A percentile compares a stretch with the other conserved stretches of the same genome.
phyloP scores from a whole-genome alignment of 2,329 filamentous ascomycete genomes.

The Trematosphaeria pertusa region DNA sequence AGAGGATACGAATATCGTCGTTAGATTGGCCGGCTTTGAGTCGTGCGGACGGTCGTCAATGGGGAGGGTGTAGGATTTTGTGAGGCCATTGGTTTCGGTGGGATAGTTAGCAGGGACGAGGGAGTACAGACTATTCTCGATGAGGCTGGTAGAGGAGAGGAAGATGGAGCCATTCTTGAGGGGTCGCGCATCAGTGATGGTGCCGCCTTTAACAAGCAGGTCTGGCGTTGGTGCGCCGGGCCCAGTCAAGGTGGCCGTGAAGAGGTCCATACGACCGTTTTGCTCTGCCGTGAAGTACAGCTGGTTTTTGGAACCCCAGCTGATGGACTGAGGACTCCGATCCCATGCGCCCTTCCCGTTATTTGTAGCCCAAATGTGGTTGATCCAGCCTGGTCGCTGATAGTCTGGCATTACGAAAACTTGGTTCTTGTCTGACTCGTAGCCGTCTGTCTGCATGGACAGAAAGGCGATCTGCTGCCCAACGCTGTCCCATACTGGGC shows the following conservation, averaged over 20 bases:
- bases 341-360: constrained; percentile 70
- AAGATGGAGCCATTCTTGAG: constrained; percentile 64
- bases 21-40: constrained; percentile 31
- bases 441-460: constrained; percentile 77
- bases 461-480: constrained; percentile 77
- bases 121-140: constrained; percentile 75
- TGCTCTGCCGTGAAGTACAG: constrained; percentile 80
- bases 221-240: constrained; percentile 26
- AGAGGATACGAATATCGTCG: constrained; percentile 62
- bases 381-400: constrained; percentile 62
- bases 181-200: constrained; percentile 55
- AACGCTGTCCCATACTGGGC: constrained; percentile 76
- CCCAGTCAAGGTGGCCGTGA: constrained; percentile 42
- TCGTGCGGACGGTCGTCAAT: constrained; percentile 28
- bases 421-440: constrained; percentile 81
- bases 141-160: constrained; percentile 70
- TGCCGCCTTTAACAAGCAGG: constrained; percentile 43
- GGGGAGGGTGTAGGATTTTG: constrained; percentile 25
- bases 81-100: constrained; percentile 13
- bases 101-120: constrained; percentile 54
- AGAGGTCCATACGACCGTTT: constrained; percentile 68
- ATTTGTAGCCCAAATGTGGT: constrained; percentile 67
- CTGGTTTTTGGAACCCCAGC: constrained; percentile 61
- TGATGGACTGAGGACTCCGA: constrained; percentile 58
- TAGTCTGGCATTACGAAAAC: constrained; percentile 71